Evolutionary conservation across 768 basidiomycete species (phyloP).

Genomic region (Lactarius pseudohatsudake): DNA sequence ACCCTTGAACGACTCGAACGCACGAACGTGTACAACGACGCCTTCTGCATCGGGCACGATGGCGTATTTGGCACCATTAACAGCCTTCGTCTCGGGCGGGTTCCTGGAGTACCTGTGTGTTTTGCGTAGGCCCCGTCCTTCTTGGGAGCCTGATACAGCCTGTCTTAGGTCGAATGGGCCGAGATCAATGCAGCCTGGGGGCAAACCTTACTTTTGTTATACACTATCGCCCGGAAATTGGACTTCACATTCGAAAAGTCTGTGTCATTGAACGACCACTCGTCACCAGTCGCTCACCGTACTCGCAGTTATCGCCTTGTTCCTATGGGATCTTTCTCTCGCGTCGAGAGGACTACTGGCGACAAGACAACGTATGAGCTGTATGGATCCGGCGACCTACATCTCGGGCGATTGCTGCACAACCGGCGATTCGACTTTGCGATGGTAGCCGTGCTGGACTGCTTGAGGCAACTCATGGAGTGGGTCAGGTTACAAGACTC

Average conservation of each 20-base stretch:
- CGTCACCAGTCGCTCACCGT: constrained; percentile 19
- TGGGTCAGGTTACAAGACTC: constrained; percentile 74
- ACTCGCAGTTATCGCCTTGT: constrained; percentile 75
- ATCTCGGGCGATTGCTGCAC: constrained; percentile 84
- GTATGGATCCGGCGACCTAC: constrained; percentile 92
- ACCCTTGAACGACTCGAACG: constrained; percentile 83
- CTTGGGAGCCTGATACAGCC: constrained; percentile 19
- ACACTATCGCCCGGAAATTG: constrained; percentile 89
- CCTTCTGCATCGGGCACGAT: constrained; percentile 93
- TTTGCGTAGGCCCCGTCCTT: neutral
- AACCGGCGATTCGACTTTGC: constrained; percentile 95
- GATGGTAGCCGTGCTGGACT: constrained; percentile 96
- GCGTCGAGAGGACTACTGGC: constrained; percentile 79
- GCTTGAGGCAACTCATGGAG: constrained; percentile 88
- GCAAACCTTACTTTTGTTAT: constrained; percentile 85
- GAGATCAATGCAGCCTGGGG: constrained; percentile 99
- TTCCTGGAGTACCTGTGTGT: constrained; percentile 77
- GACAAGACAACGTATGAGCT: constrained; percentile 88
- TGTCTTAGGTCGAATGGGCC: constrained; percentile 85
- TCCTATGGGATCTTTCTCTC: constrained; percentile 94
- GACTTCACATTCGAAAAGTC: constrained; percentile 87
- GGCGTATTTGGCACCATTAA: constrained; percentile 98
- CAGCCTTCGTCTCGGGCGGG: constrained; percentile 85
- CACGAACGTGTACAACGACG: constrained; percentile 94
- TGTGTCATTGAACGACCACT: constrained; percentile 31